These are phyloP conservation scores for Didymosphaeria variabile DNA, from an alignment of 2,329 filamentous ascomycete species.

Conservation along the genomic window DNA sequence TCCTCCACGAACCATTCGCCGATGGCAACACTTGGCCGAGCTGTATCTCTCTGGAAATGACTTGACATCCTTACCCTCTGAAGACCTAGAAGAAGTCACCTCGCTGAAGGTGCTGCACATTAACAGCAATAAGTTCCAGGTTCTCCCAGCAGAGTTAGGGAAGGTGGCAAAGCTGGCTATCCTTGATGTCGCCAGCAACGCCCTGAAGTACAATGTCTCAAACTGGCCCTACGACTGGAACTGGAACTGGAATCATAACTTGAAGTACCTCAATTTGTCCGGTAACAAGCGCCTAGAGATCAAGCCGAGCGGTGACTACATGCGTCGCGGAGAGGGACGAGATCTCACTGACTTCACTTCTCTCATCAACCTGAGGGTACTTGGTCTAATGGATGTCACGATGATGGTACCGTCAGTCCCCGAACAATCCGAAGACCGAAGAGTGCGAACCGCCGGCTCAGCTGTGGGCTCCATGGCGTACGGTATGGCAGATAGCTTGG, in stretches of 20 bases:
- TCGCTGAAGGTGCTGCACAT: conserved; percentile 90
- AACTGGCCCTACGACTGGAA: conserved; percentile 99
- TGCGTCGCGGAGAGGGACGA: conserved; percentile 62
- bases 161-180: conserved; percentile 92
- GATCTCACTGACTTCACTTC: conserved; percentile 91
- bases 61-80: conserved; percentile 86
- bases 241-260: conserved; percentile 96
- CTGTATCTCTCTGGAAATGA: conserved; percentile 96
- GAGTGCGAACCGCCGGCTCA: conserved; percentile 96
- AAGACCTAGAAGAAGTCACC: conserved; percentile 91
- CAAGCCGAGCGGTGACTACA: conserved; percentile 69
- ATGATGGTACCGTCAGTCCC: conserved; percentile 92
- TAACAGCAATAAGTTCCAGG: conserved; percentile 98
- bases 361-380: conserved; percentile 80
- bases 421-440: conserved; percentile 92
- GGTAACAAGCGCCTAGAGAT: conserved; percentile 97
- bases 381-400: conserved; percentile 98
- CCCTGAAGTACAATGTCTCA: conserved; percentile 96
- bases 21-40: conserved; percentile 89
- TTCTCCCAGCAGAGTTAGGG: conserved; percentile 91
- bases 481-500: conserved; percentile 96
- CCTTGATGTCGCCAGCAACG: conserved; percentile 93
- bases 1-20: conserved; percentile 84
- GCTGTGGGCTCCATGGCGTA: conserved; percentile 90
- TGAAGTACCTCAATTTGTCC: conserved; percentile 94